phyloP scores from a whole-genome alignment of 148 eudicot genomes.

The Drosera capensis region DNA sequence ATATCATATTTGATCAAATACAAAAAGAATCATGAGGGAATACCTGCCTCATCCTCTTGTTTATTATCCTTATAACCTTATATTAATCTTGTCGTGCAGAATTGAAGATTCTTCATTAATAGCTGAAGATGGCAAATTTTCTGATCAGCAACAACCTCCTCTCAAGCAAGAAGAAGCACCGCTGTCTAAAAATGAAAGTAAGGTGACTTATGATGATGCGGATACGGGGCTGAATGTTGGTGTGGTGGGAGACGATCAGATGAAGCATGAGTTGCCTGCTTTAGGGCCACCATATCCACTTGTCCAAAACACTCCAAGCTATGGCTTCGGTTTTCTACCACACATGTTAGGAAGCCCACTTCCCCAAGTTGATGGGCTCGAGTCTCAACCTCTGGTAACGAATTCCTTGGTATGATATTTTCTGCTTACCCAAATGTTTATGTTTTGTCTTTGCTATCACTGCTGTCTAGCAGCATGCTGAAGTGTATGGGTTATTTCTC shows the following conservation, averaged over 20 bases:
- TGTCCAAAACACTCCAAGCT: slow-evolving; percentile 27
- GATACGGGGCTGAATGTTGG: too few species aligned
- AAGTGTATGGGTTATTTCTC: not conserved
- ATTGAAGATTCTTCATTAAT: slow-evolving; percentile 15
- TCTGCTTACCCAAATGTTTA: too few species aligned
- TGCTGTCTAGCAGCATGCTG: not conserved
- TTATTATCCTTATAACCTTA: not conserved
- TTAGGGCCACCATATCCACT: slow-evolving; percentile 32
- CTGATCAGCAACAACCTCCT: slow-evolving; percentile 15
- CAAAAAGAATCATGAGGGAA: too few species aligned
- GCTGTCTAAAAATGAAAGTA: slow-evolving; percentile 12
- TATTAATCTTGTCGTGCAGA: slow-evolving; percentile 26
- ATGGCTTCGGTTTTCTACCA: slow-evolving; percentile 26
- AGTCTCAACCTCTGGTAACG: slow-evolving; percentile 26
- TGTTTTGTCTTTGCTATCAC: too few species aligned
- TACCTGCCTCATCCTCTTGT: too few species aligned
- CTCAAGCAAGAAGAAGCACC: slow-evolving; percentile 11
- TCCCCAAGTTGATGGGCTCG: slow-evolving; percentile 29
- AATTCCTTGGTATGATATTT: slow-evolving; percentile 6
- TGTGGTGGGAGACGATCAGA: slow-evolving; percentile 17
- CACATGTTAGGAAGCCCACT: slow-evolving; percentile 25
- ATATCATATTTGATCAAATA: not conserved
- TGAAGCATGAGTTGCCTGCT: slow-evolving; percentile 23
- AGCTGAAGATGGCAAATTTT: slow-evolving; percentile 12
- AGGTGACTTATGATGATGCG: slow-evolving; percentile 2